Percentiles rank a stretch among this genome's conserved stretches.
Conservation (phyloP, 305 asterid genomes). For the Fraxinus sp. region DNA sequence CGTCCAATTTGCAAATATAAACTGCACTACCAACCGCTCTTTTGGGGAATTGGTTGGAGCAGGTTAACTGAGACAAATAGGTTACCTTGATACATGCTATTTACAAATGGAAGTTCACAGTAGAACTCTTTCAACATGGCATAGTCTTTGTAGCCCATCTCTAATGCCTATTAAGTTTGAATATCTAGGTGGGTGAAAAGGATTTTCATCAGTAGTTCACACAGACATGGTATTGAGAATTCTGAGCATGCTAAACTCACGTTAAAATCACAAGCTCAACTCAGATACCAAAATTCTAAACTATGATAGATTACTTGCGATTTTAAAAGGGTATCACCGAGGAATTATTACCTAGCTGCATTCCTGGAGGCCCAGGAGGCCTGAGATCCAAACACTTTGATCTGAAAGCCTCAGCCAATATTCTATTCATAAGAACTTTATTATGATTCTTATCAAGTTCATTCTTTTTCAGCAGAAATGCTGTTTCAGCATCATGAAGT, state of each 20-base stretch:
- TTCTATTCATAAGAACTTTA: conserved; percentile 46
- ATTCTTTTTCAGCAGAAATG: conserved; percentile 32
- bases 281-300: conserved; percentile 15
- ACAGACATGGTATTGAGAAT: neutral
- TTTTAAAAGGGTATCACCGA: neutral
- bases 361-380: conserved; percentile 45
- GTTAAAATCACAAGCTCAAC: neutral
- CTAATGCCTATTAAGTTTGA: neutral
- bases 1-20: neutral
- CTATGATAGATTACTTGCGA: neutral
- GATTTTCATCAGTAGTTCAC: neutral
- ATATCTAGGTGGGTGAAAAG: neutral
- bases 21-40: neutral
- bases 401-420: conserved; percentile 63
- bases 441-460: conserved; percentile 38
- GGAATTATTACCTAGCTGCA: conserved; percentile 32
- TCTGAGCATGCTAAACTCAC: neutral
- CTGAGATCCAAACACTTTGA: conserved; percentile 62
- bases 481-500: conserved; percentile 45
- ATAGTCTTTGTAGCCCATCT: neutral
- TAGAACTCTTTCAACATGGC: neutral
- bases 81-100: neutral
- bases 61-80: neutral
- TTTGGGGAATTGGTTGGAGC: neutral
- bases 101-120: neutral